These are phyloP conservation scores for Primulina eburnea DNA, from an alignment of 257 asterid genomes.

Conservation along the genomic window DNA sequence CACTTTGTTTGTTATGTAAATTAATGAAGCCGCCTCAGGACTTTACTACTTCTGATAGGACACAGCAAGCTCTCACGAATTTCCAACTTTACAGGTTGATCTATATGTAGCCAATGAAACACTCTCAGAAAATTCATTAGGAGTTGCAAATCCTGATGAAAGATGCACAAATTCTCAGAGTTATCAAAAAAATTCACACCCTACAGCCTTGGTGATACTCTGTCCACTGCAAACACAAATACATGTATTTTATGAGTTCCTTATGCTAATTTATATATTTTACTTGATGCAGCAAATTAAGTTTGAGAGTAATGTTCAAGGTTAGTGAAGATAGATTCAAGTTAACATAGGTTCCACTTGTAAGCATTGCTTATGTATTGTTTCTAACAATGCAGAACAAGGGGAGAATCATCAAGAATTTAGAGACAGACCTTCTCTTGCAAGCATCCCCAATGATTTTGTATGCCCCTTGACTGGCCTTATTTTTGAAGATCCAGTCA, in stretches of 20 bases:
- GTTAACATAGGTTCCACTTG: neutral
- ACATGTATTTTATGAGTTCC: neutral
- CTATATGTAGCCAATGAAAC: conserved; percentile 22
- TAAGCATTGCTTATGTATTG: conserved; percentile 5
- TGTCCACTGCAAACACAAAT: neutral
- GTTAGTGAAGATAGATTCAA: conserved; percentile 30
- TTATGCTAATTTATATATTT: conserved; percentile 20
- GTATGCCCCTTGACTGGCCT: conserved; percentile 61
- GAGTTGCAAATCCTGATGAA: conserved; percentile 20
- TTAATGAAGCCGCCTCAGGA: neutral
- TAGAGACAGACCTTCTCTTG: conserved; percentile 20
- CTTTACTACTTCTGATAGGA: neutral
- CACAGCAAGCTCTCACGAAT: conserved; percentile 17
- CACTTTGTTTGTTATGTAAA: neutral
- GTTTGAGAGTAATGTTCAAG: conserved; percentile 34
- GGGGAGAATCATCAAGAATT: conserved; percentile 24
- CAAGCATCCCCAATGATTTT: conserved; percentile 57
- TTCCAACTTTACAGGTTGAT: conserved; percentile 30
- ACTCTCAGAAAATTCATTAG: conserved; percentile 25
- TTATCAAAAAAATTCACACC: conserved; percentile 24
- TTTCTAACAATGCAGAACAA: conserved; percentile 32
- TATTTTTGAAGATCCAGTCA: conserved; percentile 66
- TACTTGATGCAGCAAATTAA: conserved; percentile 39
- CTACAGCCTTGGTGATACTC: conserved; percentile 25
- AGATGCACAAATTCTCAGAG: conserved; percentile 6